Evolutionary conservation across 371 early-diverging fungal genomes (phyloP).

Genomic region (Apophysomyces trapeziformis): DNA sequence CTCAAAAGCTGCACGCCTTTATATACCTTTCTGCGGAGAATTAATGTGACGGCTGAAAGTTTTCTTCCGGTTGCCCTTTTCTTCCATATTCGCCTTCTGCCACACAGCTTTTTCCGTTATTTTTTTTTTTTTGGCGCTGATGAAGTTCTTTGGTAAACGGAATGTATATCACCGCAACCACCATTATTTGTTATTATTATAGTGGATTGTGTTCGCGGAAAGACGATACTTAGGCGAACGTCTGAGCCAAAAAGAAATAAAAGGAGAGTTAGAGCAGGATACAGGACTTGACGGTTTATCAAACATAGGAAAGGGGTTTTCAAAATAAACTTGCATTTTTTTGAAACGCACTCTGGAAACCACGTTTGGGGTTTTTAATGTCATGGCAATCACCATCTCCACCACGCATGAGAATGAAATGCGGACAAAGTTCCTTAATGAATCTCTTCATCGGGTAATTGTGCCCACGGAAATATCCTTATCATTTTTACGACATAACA

Average conservation of each 20-base stretch:
- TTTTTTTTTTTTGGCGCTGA: constrained; percentile 3
- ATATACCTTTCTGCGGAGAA: neutral
- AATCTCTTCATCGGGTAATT: too few relatives aligned
- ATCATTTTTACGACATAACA: too few relatives aligned
- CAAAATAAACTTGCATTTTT: too few relatives aligned
- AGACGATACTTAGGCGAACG: constrained; percentile 6
- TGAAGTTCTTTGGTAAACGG: constrained; percentile 1
- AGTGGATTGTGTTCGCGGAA: constrained; percentile 1
- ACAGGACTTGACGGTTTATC: too few relatives aligned
- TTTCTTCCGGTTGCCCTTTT: neutral
- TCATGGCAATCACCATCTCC: too few relatives aligned
- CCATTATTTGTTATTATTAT: neutral
- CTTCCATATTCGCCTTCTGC: neutral
- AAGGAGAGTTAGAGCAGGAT: neutral
- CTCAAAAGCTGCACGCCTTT: neutral
- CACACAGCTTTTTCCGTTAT: neutral
- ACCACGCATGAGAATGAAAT: too few relatives aligned
- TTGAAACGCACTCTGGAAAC: too few relatives aligned
- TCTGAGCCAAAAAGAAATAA: neutral
- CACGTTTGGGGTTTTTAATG: too few relatives aligned
- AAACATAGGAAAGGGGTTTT: too few relatives aligned
- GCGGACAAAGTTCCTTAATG: too few relatives aligned
- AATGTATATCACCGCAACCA: constrained; percentile 1
- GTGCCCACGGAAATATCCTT: too few relatives aligned
- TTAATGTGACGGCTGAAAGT: neutral